phyloP scores from a whole-genome alignment of 306 rosid genomes.

The Pyrus betulifolia region DNA sequence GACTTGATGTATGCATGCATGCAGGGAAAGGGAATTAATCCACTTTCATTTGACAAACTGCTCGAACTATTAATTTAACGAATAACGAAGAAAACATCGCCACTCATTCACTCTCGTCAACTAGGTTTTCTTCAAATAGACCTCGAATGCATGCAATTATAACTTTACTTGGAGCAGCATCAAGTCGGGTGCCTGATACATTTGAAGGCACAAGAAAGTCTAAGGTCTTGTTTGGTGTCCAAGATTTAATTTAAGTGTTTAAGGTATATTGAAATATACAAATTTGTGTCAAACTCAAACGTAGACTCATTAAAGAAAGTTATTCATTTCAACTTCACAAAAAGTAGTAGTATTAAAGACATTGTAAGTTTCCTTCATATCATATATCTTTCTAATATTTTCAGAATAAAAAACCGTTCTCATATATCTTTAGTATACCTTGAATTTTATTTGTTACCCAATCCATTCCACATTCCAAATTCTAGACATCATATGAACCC shows the following conservation, averaged over 20 bases:
- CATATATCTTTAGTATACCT: too few relatives aligned
- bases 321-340: too few relatives aligned
- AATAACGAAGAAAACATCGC: neutral
- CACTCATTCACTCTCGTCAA: neutral
- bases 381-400: too few relatives aligned
- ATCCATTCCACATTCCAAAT: too few relatives aligned
- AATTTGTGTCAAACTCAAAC: too few relatives aligned
- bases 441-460: too few relatives aligned
- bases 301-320: too few relatives aligned
- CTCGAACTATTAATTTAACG: neutral
- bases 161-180: neutral
- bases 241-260: too few relatives aligned
- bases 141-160: neutral
- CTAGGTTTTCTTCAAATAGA: neutral
- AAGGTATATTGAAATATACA: neutral
- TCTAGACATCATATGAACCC: too few relatives aligned
- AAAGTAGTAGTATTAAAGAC: too few relatives aligned
- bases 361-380: too few relatives aligned
- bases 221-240: neutral
- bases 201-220: neutral
- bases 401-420: too few relatives aligned
- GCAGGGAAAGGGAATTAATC: neutral
- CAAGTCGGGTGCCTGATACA: neutral
- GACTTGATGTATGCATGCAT: neutral
- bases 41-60: neutral